Base-by-base conservation (phyloP, 108 stramenopile genomes). In the Mediolabrus comicus region DNA sequence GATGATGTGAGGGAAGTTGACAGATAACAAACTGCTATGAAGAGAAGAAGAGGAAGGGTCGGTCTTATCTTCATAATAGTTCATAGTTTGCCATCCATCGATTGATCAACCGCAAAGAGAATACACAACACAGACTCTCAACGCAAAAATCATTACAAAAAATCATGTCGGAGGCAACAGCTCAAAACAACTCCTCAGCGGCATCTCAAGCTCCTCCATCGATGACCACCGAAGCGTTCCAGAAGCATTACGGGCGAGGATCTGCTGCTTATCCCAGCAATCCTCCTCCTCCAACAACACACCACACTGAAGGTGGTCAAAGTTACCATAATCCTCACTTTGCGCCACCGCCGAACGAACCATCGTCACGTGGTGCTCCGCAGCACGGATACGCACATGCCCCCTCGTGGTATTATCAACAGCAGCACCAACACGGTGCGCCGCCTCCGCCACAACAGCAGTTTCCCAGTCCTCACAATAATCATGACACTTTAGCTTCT, bases 191-290 rank as follows among this genome's bases (percentile, higher is more conserved):
- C 38, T 43, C 60, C 7, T 24, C 49, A 39, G 33, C 69, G 9
- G 3, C 59, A 14, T 19, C 59, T 3, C 12, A 22, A 32, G 7
- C 31, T 30, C 30, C 58, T 32, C 32, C 59, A 33, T 28, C 69
- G 12, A 30, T 39, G 19, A 72, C 62, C 13, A 72, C 71, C 25
- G 71, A 63, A 28, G 51, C 62, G 11, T 72, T 64, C 28, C 71
- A 72, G 25, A 63, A 72, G 71, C 61, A 72, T 22, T 72, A 72
- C n/a, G 71, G 71, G 8, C 27, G 71, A 49, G 71, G 71, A 2
- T 59, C 32, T 39, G 62, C 53, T 46, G 32, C 62, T 33, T 19
- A 27, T 56, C 32, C n/a, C 39, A 49, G 57, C 3, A 53, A 52
- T 19, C 66, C 53, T 9, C 55, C 57, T 2, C 46, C 65, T 27